Percentiles rank a stretch among this genome's conserved stretches.
These are phyloP conservation scores for Phlebopus sp. DNA, from an alignment of 1,284 basidiomycete genomes.

Conservation along the genomic window DNA sequence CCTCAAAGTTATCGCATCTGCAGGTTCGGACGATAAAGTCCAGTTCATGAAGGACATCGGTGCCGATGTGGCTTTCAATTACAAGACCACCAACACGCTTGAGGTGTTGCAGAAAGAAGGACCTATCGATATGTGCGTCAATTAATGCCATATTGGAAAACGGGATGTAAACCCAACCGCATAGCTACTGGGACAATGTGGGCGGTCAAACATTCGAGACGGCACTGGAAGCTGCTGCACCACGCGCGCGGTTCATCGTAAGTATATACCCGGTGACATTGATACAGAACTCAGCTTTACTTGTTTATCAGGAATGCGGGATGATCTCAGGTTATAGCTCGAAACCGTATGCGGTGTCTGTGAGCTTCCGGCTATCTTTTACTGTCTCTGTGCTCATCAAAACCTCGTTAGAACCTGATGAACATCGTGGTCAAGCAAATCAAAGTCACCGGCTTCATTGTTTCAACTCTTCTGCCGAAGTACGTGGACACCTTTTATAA, in stretches of 20 bases:
- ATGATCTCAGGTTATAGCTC: slow-evolving; percentile 1
- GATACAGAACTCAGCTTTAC: too few relatives aligned
- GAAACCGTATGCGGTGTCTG: not conserved
- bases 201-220: slow-evolving; percentile 67
- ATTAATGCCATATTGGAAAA: not conserved
- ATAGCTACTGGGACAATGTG: slow-evolving; percentile 54
- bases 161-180: not conserved
- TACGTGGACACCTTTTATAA: slow-evolving; percentile 6
- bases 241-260: slow-evolving; percentile 45
- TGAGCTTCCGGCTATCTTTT: not conserved
- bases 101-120: slow-evolving; percentile 25
- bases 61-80: slow-evolving; percentile 39
- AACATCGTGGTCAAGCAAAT: slow-evolving; percentile 8
- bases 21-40: slow-evolving; percentile 41
- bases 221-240: slow-evolving; percentile 49
- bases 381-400: not conserved
- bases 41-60: slow-evolving; percentile 37
- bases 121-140: slow-evolving; percentile 20
- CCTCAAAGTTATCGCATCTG: slow-evolving; percentile 38
- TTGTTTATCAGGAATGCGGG: slow-evolving; percentile 16
- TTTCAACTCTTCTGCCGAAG: slow-evolving; percentile 5
- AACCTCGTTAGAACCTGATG: slow-evolving; percentile 5
- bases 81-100: slow-evolving; percentile 31
- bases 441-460: slow-evolving; percentile 10
- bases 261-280: not conserved